Conservation (phyloP, 345 rosid species). For the Corymbia maculata region DNA sequence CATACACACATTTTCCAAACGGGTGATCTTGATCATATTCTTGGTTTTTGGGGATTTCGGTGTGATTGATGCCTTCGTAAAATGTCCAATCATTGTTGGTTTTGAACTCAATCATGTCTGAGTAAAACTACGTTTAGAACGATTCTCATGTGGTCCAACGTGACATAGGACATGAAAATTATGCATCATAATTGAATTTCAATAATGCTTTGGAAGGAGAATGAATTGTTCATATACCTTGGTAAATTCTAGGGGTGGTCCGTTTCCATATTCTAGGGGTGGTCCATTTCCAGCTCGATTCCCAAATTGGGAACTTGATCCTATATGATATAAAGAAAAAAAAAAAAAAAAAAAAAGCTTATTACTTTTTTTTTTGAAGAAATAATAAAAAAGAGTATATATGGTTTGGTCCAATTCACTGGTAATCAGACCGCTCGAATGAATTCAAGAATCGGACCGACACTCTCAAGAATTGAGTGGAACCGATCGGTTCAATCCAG, state of each 20-base stretch:
- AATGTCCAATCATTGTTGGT: neutral
- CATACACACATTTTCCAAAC: fast-evolving
- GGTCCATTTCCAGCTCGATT: no score
- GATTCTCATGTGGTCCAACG: neutral
- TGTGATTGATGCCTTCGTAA: neutral
- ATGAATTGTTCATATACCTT: neutral
- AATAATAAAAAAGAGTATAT: no score
- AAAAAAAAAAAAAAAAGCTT: no score
- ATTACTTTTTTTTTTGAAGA: no score
- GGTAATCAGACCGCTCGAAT: no score
- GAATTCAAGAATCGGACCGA: no score
- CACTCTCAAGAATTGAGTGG: no score
- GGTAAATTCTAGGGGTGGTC: neutral
- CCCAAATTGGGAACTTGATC: no score
- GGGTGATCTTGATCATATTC: neutral
- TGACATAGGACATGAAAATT: neutral
- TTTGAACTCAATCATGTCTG: neutral
- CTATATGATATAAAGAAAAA: no score
- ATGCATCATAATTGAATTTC: neutral
- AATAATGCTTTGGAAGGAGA: neutral
- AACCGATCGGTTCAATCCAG: no score
- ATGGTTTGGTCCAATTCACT: no score
- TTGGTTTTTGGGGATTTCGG: neutral
- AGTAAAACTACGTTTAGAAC: neutral
- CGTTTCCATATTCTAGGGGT: neutral